A percentile compares a stretch with the other conserved stretches of the same genome.
These are phyloP conservation scores for Ophiostoma pallidulum DNA, from an alignment of 2,329 filamentous ascomycete species.

Conservation along the genomic window DNA sequence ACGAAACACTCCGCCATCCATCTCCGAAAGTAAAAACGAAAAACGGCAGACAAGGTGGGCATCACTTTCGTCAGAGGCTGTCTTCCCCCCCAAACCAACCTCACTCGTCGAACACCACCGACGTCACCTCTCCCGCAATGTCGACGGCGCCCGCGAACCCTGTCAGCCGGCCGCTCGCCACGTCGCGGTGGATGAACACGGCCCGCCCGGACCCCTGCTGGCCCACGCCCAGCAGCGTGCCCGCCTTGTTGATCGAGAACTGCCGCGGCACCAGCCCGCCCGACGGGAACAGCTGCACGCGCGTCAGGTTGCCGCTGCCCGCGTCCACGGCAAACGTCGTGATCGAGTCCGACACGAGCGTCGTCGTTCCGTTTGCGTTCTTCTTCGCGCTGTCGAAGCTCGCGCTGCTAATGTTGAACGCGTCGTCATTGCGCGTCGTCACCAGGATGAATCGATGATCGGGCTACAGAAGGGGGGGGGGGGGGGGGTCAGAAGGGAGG, in stretches of 20 bases:
- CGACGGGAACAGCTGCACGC: constrained; percentile 49
- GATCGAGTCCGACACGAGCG: constrained; percentile 51
- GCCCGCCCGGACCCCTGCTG: constrained; percentile 53
- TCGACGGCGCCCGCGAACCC: constrained; percentile 33
- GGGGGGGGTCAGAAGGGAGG: no score
- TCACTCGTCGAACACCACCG: constrained; percentile 39
- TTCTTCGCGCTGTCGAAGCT: constrained; percentile 36
- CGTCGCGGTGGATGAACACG: constrained; percentile 51
- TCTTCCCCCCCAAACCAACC: no score
- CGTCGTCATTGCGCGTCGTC: constrained; percentile 56
- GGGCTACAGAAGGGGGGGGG: no score
- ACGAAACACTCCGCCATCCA: no score
- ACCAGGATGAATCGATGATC: constrained; percentile 55
- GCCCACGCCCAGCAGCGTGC: constrained; percentile 55
- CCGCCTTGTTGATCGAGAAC: constrained; percentile 56
- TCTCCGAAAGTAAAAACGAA: no score
- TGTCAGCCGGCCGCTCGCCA: constrained; percentile 46
- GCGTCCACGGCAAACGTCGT: constrained; percentile 50
- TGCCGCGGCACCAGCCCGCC: constrained; percentile 59
- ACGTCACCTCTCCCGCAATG: constrained; percentile 36
- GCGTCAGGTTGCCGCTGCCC: constrained; percentile 43
- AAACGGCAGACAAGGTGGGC: no score
- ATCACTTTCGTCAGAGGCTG: no score
- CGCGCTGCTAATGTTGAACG: constrained; percentile 40
- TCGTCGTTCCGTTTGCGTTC: constrained; percentile 30